These are phyloP conservation scores for Aspergillus sojae DNA, from an alignment of 2,329 filamentous ascomycete genomes.

Conservation along the genomic window DNA sequence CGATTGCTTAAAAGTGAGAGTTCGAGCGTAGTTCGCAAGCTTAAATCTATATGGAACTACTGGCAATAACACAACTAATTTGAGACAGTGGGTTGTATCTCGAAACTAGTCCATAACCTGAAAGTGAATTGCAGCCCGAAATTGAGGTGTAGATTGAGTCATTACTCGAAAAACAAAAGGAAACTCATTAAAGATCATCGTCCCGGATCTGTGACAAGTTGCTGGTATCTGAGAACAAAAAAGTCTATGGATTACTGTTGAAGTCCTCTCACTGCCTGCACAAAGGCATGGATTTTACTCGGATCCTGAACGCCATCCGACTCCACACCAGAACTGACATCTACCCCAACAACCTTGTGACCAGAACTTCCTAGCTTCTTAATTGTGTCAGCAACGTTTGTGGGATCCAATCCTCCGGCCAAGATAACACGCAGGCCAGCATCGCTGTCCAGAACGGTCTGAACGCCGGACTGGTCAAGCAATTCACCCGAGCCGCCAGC, in stretches of 20 bases:
- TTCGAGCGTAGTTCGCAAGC: not conserved
- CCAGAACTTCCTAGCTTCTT: constrained; percentile 62
- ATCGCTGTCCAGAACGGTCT: constrained; percentile 66
- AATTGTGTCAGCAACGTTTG: constrained; percentile 73
- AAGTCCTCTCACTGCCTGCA: constrained; percentile 69
- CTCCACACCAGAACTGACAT: constrained; percentile 94
- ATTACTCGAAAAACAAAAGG: not conserved
- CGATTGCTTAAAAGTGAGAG: not conserved
- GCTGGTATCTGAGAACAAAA: constrained; percentile 1
- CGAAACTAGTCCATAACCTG: not conserved
- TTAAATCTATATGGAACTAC: not conserved
- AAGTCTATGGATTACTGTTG: constrained; percentile 22
- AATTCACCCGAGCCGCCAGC: constrained; percentile 78
- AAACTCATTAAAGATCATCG: constrained; percentile 10
- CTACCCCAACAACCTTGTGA: constrained; percentile 74
- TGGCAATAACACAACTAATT: not conserved
- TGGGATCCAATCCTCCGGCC: constrained; percentile 80
- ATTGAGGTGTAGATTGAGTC: constrained; percentile 1
- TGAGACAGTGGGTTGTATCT: not conserved
- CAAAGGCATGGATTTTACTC: constrained; percentile 78
- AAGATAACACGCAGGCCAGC: constrained; percentile 73
- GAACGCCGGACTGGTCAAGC: constrained; percentile 72
- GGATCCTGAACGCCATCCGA: constrained; percentile 77
- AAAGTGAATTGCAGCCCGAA: constrained; percentile 9
- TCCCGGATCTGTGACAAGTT: constrained; percentile 6